Evolutionary conservation across 1,284 basidiomycete genomes (phyloP).

Genomic region (Pterulicium gracile): DNA sequence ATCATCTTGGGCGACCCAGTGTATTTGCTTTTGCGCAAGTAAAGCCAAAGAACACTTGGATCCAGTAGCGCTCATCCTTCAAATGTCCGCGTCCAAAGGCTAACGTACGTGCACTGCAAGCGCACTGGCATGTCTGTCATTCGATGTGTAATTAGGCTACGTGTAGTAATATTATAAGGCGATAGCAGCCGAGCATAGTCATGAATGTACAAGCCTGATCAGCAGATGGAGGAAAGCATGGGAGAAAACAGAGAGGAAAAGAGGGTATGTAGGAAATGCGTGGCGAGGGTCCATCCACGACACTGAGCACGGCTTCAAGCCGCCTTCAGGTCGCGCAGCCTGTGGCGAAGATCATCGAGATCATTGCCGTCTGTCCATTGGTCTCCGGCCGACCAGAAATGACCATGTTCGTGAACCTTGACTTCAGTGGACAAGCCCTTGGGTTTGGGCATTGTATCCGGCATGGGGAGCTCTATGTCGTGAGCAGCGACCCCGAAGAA

Average conservation of each 20-base stretch:
- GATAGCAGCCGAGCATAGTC: not conserved
- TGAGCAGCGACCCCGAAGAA: slow-evolving; percentile 50
- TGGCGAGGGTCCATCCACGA: not conserved
- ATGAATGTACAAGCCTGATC: not conserved
- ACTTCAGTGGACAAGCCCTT: slow-evolving; percentile 23
- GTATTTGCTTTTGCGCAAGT: slow-evolving; percentile 83
- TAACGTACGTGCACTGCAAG: too few relatives aligned
- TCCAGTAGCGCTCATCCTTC: too few relatives aligned
- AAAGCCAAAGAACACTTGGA: slow-evolving; percentile 8
- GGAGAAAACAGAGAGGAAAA: not conserved
- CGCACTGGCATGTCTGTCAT: not conserved
- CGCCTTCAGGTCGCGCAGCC: slow-evolving; percentile 38
- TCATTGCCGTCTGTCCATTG: slow-evolving; percentile 19
- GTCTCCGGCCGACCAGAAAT: slow-evolving; percentile 26
- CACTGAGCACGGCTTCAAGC: not conserved
- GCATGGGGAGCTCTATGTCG: slow-evolving; percentile 25
- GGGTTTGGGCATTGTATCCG: slow-evolving; percentile 7
- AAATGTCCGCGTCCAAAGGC: too few relatives aligned
- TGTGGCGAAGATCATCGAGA: slow-evolving; percentile 33
- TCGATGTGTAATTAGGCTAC: not conserved
- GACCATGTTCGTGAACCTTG: slow-evolving; percentile 24
- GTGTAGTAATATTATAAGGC: not conserved
- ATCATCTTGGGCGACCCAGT: slow-evolving; percentile 91
- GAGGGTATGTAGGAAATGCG: not conserved
- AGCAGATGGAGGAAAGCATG: not conserved